Base-by-base conservation (phyloP, 768 basidiomycete species). In the Dioszegia hungarica region DNA sequence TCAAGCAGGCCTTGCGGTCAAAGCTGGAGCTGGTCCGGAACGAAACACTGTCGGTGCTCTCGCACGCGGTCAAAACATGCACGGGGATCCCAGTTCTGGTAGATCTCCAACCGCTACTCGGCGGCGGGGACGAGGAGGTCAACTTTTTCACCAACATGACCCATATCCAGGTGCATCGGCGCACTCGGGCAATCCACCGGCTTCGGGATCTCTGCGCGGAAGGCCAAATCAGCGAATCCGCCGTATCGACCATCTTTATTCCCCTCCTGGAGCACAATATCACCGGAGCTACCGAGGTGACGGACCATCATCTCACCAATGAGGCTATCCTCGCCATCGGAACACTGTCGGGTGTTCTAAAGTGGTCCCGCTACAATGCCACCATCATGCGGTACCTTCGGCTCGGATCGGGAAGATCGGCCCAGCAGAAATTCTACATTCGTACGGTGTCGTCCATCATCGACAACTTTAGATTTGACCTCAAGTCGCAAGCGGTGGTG, bases 111-210 rank as follows among this genome's bases (percentile, higher is more conserved):
- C 81, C 85, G 11, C 77, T 98, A 6, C 81, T 97, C 29, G 89
- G 88, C 8, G 84, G 81, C 17, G 93, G 90, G 1, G 92, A 98
- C 70, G 86, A 88, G 46, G 94, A 99, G 75, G 91, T 90, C 29
- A 92, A 87, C 71, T 93, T 98, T 79, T 98, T 99, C 82, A 86
- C 86, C 79, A 99, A 99, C 75, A 84, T 97, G 45, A 83, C 87
- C 51, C 95, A 99, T 71, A 83, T 98, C 40, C 95, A 99, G 76
- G 78, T 87, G 2, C 93, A 97, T 74, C 84, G 93, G 61, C 85
- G 94, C 22, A 85, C 86, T 1, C 79, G 94, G 57, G 93, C 94
- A 2, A 80, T 95, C 27, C 83, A 88, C 14, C 81, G 90, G n/a
- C 82, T 97, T 19, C 84, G 83, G 5, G 91, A 92, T 49, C 81